Conservation (phyloP, 768 basidiomycete species). For the Phylloporus scabripes region DNA sequence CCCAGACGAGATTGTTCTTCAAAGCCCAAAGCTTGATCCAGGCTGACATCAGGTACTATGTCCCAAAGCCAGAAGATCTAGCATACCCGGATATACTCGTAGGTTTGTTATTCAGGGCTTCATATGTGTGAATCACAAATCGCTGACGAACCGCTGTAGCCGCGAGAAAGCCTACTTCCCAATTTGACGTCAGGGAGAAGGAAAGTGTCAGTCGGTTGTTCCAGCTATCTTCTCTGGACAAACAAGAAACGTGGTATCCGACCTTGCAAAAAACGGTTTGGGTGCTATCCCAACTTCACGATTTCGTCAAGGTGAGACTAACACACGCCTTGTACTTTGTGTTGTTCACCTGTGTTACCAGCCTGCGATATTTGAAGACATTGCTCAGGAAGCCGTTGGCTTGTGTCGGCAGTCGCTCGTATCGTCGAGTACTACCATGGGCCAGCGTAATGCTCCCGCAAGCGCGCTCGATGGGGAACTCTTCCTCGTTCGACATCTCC, state of each 20-base stretch:
- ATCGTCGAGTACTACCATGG: constrained; percentile 62
- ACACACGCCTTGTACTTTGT: background rate
- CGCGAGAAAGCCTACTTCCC: constrained; percentile 39
- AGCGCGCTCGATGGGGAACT: constrained; percentile 65
- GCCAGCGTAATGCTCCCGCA: constrained; percentile 40
- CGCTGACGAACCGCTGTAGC: constrained; percentile 30
- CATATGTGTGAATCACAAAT: background rate
- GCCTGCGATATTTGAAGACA: constrained; percentile 95
- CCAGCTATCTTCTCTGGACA: constrained; percentile 62
- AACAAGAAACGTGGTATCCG: constrained; percentile 88
- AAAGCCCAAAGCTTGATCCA: constrained; percentile 91
- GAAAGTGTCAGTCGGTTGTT: constrained; percentile 66
- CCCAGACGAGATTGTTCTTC: constrained; percentile 93
- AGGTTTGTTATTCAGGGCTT: constrained; percentile 38
- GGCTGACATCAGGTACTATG: constrained; percentile 80
- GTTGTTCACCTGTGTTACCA: constrained; percentile 28
- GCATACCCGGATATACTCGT: constrained; percentile 81
- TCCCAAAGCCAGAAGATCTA: constrained; percentile 71
- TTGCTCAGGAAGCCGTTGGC: constrained; percentile 87
- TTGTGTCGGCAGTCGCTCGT: constrained; percentile 80
- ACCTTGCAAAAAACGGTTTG: constrained; percentile 84
- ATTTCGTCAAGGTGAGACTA: constrained; percentile 78
- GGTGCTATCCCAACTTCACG: constrained; percentile 85
- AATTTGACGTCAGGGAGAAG: constrained; percentile 55
- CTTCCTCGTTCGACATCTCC: constrained; percentile 85